A percentile compares a stretch with the other conserved stretches of the same genome.
phyloP scores from a whole-genome alignment of 2,329 filamentous ascomycete species.

The Claviceps digitariae region DNA sequence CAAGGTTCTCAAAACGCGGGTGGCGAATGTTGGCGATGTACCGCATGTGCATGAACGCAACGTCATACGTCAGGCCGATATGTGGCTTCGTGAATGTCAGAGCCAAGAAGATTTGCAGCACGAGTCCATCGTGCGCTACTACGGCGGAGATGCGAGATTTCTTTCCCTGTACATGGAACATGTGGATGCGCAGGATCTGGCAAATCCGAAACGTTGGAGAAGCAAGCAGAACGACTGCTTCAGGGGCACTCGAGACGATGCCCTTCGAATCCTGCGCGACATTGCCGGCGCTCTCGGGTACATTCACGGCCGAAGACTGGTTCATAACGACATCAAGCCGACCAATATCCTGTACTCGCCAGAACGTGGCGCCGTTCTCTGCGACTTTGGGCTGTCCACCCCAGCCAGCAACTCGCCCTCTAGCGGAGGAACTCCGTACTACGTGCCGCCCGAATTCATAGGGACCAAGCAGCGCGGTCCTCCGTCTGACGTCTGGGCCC shows the following conservation, averaged over 20 bases:
- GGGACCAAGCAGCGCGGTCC: slow-evolving; percentile 38
- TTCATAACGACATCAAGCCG: slow-evolving; percentile 51
- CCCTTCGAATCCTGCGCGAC: slow-evolving; percentile 38
- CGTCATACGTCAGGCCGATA: slow-evolving; percentile 45
- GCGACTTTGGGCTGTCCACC: slow-evolving; percentile 46
- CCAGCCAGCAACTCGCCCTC: slow-evolving; percentile 30
- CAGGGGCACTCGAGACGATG: slow-evolving; percentile 33
- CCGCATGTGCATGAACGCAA: slow-evolving; percentile 38
- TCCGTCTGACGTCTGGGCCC: slow-evolving; percentile 45
- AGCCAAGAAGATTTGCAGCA: slow-evolving; percentile 42
- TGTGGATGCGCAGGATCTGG: slow-evolving; percentile 41
- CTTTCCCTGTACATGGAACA: slow-evolving; percentile 50
- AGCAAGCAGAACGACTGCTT: slow-evolving; percentile 34
- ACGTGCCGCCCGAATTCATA: slow-evolving; percentile 48
- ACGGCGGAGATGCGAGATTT: slow-evolving; percentile 46
- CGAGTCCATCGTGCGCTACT: slow-evolving; percentile 43
- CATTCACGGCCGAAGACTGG: slow-evolving; percentile 37
- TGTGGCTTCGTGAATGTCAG: slow-evolving; percentile 45
- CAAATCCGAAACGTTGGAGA: slow-evolving; percentile 36
- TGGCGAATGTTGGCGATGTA: slow-evolving; percentile 26
- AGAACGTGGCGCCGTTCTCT: slow-evolving; percentile 44
- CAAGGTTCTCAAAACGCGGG: slow-evolving; percentile 44
- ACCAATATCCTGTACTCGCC: slow-evolving; percentile 47
- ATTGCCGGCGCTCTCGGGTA: slow-evolving; percentile 41
- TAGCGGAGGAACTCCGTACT: slow-evolving; percentile 46